Percentiles rank a stretch among this genome's conserved stretches.
Conservation (phyloP, 345 rosid genomes). For the Citrus hindsii region DNA sequence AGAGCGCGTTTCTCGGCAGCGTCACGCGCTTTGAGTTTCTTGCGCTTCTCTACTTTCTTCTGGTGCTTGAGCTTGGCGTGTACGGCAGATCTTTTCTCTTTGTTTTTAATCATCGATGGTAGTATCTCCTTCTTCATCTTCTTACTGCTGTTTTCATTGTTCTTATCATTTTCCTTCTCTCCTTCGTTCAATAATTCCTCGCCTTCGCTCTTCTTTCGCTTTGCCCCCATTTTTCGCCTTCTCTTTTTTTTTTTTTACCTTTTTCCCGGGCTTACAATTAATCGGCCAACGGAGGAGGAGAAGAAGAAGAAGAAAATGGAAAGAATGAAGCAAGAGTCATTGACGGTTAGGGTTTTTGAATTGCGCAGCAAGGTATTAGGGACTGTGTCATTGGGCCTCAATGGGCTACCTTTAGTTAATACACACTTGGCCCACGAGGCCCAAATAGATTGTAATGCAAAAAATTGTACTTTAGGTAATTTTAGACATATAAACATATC, state of each 20-base stretch:
- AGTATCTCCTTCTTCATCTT: slow-evolving; percentile 49
- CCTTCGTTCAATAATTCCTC: slow-evolving; percentile 19
- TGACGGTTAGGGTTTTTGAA: slow-evolving; percentile 1
- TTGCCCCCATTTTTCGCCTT: slow-evolving; percentile 37
- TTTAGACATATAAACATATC: too few relatives aligned
- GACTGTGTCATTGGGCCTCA: not conserved
- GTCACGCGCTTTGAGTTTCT: slow-evolving; percentile 73
- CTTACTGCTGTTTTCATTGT: slow-evolving; percentile 22
- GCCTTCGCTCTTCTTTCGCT: slow-evolving; percentile 42
- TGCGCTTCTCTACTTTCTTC: slow-evolving; percentile 86
- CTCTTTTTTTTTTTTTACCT: not conserved
- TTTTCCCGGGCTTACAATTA: not conserved
- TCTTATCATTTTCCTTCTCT: slow-evolving; percentile 6
- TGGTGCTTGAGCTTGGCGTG: slow-evolving; percentile 78
- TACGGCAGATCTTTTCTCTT: slow-evolving; percentile 78
- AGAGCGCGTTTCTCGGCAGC: slow-evolving; percentile 76
- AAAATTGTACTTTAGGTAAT: too few relatives aligned
- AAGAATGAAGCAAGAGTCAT: not conserved
- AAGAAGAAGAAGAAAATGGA: not conserved
- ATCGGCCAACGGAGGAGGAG: not conserved
- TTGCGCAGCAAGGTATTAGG: too few relatives aligned
- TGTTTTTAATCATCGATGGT: slow-evolving; percentile 90
- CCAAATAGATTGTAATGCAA: too few relatives aligned
- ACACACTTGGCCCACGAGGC: too few relatives aligned
- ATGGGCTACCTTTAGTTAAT: not conserved